Evolutionary conservation across 148 eudicot species (phyloP).

Genomic region (Nepenthes mirabilis): DNA sequence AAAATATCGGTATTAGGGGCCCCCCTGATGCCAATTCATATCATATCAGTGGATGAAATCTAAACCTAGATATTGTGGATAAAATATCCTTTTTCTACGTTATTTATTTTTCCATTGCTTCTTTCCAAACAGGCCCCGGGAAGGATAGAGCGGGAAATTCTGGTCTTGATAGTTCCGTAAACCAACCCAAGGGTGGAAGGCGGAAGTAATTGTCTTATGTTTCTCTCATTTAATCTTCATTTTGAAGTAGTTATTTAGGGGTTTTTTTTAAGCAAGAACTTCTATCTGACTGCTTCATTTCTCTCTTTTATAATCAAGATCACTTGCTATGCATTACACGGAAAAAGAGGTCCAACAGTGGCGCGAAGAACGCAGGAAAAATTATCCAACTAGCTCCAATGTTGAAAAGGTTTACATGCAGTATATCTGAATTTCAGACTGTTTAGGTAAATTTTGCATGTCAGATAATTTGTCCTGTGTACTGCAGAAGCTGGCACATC

Average conservation of each 20-base stretch:
- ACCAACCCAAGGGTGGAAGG: conserved; percentile 24
- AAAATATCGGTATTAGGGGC: too few relatives aligned
- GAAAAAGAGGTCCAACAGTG: conserved; percentile 72
- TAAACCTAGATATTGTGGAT: too few relatives aligned
- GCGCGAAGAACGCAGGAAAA: conserved; percentile 81
- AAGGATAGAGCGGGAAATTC: conserved; percentile 13
- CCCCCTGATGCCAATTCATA: too few relatives aligned
- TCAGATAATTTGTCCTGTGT: conserved; percentile 7
- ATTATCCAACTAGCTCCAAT: conserved; percentile 54
- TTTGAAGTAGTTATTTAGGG: not conserved
- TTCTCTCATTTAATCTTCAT: not conserved
- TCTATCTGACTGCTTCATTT: not conserved
- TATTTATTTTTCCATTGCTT: not conserved
- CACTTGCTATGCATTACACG: conserved; percentile 44
- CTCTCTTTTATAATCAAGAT: conserved; percentile 24
- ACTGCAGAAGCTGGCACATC: conserved; percentile 42
- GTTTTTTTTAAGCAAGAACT: not conserved
- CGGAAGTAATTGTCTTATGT: conserved; percentile 26
- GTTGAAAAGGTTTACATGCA: conserved; percentile 43
- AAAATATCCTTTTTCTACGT: not conserved
- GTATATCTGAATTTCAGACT: not conserved
- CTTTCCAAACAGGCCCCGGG: conserved; percentile 18
- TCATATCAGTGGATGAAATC: too few relatives aligned
- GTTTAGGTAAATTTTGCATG: not conserved
- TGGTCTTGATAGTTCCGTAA: conserved; percentile 17